Evolutionary conservation across 1,139 yeast genomes (phyloP), one percentile per base, ranked within the genome.

Genomic region (Diutina pseudorugosa): DNA sequence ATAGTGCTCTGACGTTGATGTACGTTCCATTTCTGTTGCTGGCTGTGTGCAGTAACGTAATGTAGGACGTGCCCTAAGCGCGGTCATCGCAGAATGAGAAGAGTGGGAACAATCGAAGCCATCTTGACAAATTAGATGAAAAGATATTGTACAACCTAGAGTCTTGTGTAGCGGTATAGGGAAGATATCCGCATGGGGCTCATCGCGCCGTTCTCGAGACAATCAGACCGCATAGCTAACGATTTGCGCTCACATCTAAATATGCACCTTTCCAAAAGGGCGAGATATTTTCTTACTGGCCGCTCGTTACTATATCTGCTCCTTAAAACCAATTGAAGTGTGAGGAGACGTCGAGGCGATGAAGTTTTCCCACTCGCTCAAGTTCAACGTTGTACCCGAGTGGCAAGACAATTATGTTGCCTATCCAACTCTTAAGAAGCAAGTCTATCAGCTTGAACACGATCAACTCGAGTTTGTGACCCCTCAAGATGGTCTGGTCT

Each of bases 371-470:
- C 86, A 83, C 59, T 81, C 89, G 42, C 71, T 85, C 54, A 86
- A 83, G 66, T 83, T 85, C 67, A 85, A 85, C 64, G 86, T 88
- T 21, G 91, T 85, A 41, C 91, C 93, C 4, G 93, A 85, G 61
- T 85, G 93, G 91, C 75, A 83, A 52, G 80, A 84, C 53, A 67
- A 75, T 56, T 85, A 85, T 62, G 72, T 85, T 56, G 82, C 82
- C 62, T 84, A 84, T 64, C 79, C 84, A 4, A 73, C 76, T 9
- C 71, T 85, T 51, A 85, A 85, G 62, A 82, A 81, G 63, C 70
- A 75, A 23, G 78, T 83, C 47, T 84, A 83, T 61, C 60, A 62
- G 58, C 66, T 72, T 52, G 76, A 72, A 55, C 72, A 71, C 55
- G 70, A 68, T 52, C 75, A 71, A 56, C 58, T 70, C 49, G 53